Conservation (phyloP, 2,329 filamentous ascomycete genomes). For the Camptophora hylomeconis region DNA sequence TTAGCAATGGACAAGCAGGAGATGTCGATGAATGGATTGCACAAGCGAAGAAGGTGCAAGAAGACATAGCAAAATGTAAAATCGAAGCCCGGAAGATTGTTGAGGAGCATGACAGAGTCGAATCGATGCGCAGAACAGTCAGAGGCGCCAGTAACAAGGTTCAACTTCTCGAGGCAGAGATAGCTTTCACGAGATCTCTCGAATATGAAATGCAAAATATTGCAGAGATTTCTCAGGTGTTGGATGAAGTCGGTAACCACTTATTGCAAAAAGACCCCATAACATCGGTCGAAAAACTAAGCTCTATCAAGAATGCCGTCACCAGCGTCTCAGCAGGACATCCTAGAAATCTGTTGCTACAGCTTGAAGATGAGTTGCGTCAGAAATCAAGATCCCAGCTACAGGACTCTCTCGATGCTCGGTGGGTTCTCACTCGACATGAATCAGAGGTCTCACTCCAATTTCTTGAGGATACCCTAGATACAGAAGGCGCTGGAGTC, state of each 20-base stretch:
- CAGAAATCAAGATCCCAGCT: slow-evolving; percentile 10
- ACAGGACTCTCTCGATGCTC: too few relatives aligned
- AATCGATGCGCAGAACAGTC: slow-evolving; percentile 49
- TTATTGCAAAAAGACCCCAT: slow-evolving; percentile 7
- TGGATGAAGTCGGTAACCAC: slow-evolving; percentile 11
- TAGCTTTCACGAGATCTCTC: slow-evolving; percentile 42
- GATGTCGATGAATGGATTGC: slow-evolving; percentile 78
- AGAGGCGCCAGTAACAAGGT: slow-evolving; percentile 47
- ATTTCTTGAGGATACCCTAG: too few relatives aligned
- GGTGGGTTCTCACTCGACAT: too few relatives aligned
- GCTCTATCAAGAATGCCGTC: not conserved
- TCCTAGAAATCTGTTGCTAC: slow-evolving; percentile 4
- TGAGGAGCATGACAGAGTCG: slow-evolving; percentile 58
- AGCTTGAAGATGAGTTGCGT: slow-evolving; percentile 8
- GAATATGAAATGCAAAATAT: slow-evolving; percentile 8
- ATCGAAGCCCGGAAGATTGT: slow-evolving; percentile 70
- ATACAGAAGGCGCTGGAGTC: too few relatives aligned
- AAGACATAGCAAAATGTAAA: slow-evolving; percentile 71
- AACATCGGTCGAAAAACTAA: slow-evolving; percentile 10
- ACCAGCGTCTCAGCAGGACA: too few relatives aligned
- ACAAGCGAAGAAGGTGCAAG: slow-evolving; percentile 71
- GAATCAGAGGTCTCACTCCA: too few relatives aligned
- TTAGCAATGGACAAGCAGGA: slow-evolving; percentile 64
- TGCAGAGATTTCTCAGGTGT: slow-evolving; percentile 4
- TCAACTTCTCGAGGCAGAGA: slow-evolving; percentile 43